Base-by-base conservation (phyloP, 2,329 filamentous ascomycete species). In the Cordyceps cateniannulata region DNA sequence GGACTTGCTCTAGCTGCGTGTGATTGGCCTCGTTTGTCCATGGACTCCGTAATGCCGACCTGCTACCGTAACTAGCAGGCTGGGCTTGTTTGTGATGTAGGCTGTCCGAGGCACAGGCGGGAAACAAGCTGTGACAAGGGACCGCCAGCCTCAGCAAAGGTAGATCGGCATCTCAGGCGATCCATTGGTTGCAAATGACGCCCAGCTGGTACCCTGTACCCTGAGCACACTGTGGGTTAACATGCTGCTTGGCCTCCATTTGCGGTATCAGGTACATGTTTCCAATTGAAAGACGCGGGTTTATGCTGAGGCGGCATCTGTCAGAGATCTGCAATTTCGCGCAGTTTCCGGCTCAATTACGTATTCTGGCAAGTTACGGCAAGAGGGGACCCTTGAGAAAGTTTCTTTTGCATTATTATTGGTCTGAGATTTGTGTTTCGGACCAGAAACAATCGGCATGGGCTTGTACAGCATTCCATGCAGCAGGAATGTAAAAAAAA, bases 151-250 rank as follows among this genome's bases (percentile, higher is more conserved):
- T 16, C 53, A 12, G 42, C 25, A 38, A 22, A 24, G 42, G 45
- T 24, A 59, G 55, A 59, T 59, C 55, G 50, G 45, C 55, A 59
- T 58, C 45, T 49, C n/a, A 25, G 44, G 27, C 54, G 45, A 51
- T 59, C 55, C 47, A 40, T 32, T 22, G 29, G 32, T 35, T 44
- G 35, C 24, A 44, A 59, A 44, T 42, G 27, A 40, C 27, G 20
- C 16, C 10, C n/a, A 35, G 14, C 29, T 8, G 20, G 55, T 59
- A 59, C 32, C 20, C 29, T 40, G 47, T 59, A 59, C 55, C 22
- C 22, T 20, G 35, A 5, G 12, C 5, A 12, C 18, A 4, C 12
- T 16, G 32, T 42, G 32, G 29, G 20, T 24, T 49, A 16, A 20
- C n/a, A 24, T 44, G 49, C 45, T 32, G 18, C 12, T 24, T 27